These are phyloP conservation scores for Hansenula lynferdii DNA, from an alignment of 1,139 yeast genomes.

Conservation along the genomic window DNA sequence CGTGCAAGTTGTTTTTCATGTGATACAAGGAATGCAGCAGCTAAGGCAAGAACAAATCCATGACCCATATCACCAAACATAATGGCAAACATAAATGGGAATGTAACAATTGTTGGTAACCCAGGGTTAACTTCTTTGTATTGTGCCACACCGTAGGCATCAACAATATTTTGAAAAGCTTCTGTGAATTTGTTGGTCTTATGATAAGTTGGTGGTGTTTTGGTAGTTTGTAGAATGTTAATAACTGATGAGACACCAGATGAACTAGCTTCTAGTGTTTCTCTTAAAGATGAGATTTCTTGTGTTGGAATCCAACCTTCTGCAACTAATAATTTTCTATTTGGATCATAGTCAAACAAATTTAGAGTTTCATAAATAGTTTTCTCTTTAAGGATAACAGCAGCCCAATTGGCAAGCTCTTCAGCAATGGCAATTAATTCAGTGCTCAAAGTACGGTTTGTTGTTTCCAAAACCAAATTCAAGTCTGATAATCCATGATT, in stretches of 20 bases:
- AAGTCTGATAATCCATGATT: conserved; percentile 59
- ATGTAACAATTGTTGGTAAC: conserved; percentile 87
- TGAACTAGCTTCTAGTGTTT: conserved; percentile 47
- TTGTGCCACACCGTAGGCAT: conserved; percentile 92
- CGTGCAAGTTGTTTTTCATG: conserved; percentile 63
- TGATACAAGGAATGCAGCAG: conserved; percentile 63
- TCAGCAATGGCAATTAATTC: conserved; percentile 75
- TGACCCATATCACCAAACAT: conserved; percentile 99
- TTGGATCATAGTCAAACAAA: conserved; percentile 76
- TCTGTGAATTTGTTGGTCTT: conserved; percentile 86
- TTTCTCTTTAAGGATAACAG: conserved; percentile 64
- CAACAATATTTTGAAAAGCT: conserved; percentile 90
- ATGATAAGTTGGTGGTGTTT: conserved; percentile 92
- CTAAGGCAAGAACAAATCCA: conserved; percentile 74
- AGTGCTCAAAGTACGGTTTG: conserved; percentile 62
- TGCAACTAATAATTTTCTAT: conserved; percentile 87
- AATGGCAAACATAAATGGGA: conserved; percentile 98
- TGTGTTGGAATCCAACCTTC: conserved; percentile 92
- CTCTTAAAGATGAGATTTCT: conserved; percentile 41
- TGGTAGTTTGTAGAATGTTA: conserved; percentile 73
- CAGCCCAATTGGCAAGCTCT: conserved; percentile 67
- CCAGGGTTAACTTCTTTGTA: conserved; percentile 97
- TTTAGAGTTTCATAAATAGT: conserved; percentile 72
- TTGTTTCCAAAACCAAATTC: conserved; percentile 64
- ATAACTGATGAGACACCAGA: conserved; percentile 70